phyloP scores from a whole-genome alignment of 2,329 filamentous ascomycete species.

The Botrytis paeoniae region DNA sequence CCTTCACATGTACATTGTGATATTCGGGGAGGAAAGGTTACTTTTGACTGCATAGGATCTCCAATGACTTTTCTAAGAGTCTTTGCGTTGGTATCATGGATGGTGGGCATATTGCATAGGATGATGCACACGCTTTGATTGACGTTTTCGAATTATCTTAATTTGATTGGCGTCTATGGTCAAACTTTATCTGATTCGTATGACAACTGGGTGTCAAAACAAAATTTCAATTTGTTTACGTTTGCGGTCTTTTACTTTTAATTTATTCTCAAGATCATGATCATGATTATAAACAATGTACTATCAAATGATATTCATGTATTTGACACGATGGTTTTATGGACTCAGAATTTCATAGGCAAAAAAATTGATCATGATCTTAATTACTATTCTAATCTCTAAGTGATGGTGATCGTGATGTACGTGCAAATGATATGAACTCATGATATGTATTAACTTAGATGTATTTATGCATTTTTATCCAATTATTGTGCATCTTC shows the following conservation, averaged over 20 bases:
- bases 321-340: neutral
- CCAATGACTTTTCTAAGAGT: conserved; percentile 12
- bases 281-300: conserved; percentile 8
- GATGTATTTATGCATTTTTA: neutral
- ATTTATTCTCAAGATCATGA: conserved; percentile 1
- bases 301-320: neutral
- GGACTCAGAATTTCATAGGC: neutral
- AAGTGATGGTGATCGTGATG: neutral
- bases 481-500: neutral
- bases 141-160: neutral
- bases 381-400: no score
- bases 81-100: conserved; percentile 19
- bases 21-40: conserved; percentile 12
- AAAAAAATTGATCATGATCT: neutral
- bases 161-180: conserved; percentile 16
- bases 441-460: neutral
- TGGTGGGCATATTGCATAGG: conserved; percentile 21
- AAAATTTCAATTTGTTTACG: neutral
- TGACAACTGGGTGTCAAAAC: neutral
- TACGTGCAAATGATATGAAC: neutral
- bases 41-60: conserved; percentile 17
- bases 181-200: conserved; percentile 7
- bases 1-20: conserved; percentile 19
- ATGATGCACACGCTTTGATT: conserved; percentile 10
- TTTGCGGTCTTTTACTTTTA: conserved; percentile 4